Evolutionary conservation across 805 yeast genomes (phyloP).

Genomic region (Saccharomycopsis oosterbeekiorum): DNA sequence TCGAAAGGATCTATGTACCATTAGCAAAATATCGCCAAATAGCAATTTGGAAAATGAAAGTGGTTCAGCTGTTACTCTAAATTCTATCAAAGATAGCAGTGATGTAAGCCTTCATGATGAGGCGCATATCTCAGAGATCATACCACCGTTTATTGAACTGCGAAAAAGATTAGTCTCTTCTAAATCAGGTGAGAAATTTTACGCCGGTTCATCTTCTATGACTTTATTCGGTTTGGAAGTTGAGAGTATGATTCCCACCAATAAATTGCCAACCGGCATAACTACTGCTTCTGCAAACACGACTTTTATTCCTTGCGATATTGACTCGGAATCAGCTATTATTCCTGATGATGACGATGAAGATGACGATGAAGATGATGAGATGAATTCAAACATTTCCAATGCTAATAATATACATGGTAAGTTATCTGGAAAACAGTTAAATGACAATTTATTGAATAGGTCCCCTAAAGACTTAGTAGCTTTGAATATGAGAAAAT

Average conservation of each 20-base stretch:
- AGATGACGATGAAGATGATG: neutral
- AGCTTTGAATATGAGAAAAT: neutral
- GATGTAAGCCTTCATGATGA: neutral
- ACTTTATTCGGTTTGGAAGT: slow-evolving; percentile 71
- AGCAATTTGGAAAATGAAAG: neutral
- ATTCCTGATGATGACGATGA: neutral
- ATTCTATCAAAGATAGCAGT: neutral
- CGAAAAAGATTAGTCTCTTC: slow-evolving; percentile 66
- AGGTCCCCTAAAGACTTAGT: neutral
- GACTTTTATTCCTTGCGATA: neutral
- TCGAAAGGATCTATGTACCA: neutral
- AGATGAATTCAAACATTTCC: neutral
- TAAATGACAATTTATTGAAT: neutral
- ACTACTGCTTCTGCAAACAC: slow-evolving; percentile 5
- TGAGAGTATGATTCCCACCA: slow-evolving; percentile 46
- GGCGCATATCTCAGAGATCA: slow-evolving; percentile 33
- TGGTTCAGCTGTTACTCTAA: neutral
- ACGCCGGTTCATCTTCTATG: slow-evolving; percentile 78
- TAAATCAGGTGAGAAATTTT: slow-evolving; percentile 64
- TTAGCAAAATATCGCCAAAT: neutral
- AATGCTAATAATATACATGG: neutral
- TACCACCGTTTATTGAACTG: slow-evolving; percentile 62
- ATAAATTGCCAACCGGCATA: slow-evolving; percentile 17
- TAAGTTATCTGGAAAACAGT: neutral
- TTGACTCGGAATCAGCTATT: neutral